Percentiles rank a stretch among this genome's conserved stretches.
phyloP scores from a whole-genome alignment of 2,329 filamentous ascomycete species.

The Fusarium bulbicola region DNA sequence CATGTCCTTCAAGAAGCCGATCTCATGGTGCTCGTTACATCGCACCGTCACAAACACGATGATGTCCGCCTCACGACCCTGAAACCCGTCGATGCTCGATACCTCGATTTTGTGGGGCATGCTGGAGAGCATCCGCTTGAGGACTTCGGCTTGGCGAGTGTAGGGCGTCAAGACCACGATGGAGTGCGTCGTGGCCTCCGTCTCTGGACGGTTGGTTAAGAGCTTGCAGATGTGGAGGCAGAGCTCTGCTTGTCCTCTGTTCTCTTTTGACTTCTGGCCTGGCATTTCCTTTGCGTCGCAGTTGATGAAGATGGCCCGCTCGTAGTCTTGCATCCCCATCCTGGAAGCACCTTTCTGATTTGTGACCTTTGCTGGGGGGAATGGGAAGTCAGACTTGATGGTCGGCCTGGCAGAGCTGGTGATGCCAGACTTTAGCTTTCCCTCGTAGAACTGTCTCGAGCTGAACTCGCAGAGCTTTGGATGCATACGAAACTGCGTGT shows the following conservation, averaged over 20 bases:
- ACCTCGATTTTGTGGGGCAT: slow-evolving; percentile 45
- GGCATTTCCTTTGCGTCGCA: slow-evolving; percentile 49
- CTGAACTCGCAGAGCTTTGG: slow-evolving; percentile 50
- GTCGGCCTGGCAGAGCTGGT: slow-evolving; percentile 34
- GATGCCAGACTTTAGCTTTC: slow-evolving; percentile 48
- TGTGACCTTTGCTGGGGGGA: slow-evolving; percentile 10
- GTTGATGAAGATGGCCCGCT: slow-evolving; percentile 47
- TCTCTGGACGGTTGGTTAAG: slow-evolving; percentile 19
- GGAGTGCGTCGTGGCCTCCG: neutral
- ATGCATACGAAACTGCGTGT: slow-evolving; percentile 58
- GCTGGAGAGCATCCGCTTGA: slow-evolving; percentile 37
- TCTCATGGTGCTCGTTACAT: slow-evolving; percentile 50
- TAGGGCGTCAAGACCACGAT: slow-evolving; percentile 55
- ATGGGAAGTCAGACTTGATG: slow-evolving; percentile 17
- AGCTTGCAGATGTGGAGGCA: slow-evolving; percentile 48
- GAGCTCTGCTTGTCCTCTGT: slow-evolving; percentile 49
- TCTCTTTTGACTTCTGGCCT: slow-evolving; percentile 51
- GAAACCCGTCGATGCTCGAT: slow-evolving; percentile 54
- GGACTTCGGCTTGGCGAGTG: slow-evolving; percentile 47
- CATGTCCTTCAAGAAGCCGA: slow-evolving; percentile 54
- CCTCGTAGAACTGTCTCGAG: slow-evolving; percentile 52
- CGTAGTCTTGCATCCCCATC: neutral
- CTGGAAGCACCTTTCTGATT: fast-evolving
- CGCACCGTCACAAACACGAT: slow-evolving; percentile 54
- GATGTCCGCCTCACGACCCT: slow-evolving; percentile 55